Evolutionary conservation across 1,284 basidiomycete species (phyloP).

Genomic region (Amylostereum areolatum): DNA sequence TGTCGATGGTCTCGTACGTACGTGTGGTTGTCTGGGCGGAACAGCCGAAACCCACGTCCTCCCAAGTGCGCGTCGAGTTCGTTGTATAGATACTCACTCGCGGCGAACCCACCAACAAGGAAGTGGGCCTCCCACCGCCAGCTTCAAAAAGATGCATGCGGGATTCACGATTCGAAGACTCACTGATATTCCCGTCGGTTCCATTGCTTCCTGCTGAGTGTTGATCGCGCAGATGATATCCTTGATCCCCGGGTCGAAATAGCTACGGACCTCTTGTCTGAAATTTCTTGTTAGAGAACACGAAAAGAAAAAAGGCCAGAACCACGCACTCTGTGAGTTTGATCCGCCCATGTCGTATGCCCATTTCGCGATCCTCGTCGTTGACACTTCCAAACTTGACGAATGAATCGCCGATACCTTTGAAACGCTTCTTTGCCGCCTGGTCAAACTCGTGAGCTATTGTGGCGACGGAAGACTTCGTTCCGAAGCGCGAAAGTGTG

Average conservation of each 20-base stretch:
- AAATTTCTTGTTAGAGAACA: not conserved
- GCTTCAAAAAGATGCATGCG: slow-evolving; percentile 6
- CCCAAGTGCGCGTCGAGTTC: slow-evolving; percentile 28
- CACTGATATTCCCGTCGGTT: slow-evolving; percentile 31
- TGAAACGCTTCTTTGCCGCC: slow-evolving; percentile 42
- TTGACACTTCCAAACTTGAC: slow-evolving; percentile 42
- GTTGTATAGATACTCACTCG: slow-evolving; percentile 42
- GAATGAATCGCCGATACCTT: slow-evolving; percentile 35
- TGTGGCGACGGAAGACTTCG: slow-evolving; percentile 30
- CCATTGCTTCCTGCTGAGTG: slow-evolving; percentile 20
- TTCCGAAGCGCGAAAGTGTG: slow-evolving; percentile 22
- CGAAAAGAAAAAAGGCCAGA: not conserved
- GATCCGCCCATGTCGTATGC: slow-evolving; percentile 41
- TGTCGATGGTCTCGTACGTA: slow-evolving; percentile 18
- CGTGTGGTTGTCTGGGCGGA: slow-evolving; percentile 34
- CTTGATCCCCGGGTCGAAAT: slow-evolving; percentile 34
- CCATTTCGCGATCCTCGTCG: slow-evolving; percentile 38
- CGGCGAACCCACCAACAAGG: slow-evolving; percentile 43
- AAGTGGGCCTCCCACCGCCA: slow-evolving; percentile 31
- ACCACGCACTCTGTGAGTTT: slow-evolving; percentile 33
- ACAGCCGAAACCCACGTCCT: slow-evolving; percentile 21
- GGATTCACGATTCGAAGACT: not conserved
- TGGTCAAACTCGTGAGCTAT: slow-evolving; percentile 45
- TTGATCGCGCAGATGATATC: slow-evolving; percentile 32
- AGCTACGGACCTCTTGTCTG: slow-evolving; percentile 33